phyloP scores from a whole-genome alignment of 305 asterid genomes.

The Solanum hybrid region DNA sequence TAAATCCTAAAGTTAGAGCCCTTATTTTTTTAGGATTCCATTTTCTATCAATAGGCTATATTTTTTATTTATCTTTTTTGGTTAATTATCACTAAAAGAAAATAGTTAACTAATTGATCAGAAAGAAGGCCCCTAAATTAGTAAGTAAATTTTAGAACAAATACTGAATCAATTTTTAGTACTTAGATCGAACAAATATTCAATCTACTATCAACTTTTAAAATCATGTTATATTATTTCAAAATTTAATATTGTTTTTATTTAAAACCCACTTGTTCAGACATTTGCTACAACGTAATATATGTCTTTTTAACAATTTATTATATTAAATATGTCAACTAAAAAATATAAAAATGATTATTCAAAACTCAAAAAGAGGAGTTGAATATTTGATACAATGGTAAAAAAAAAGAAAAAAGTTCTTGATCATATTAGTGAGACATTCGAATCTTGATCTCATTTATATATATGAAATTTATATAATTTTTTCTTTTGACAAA shows the following conservation, averaged over 20 bases:
- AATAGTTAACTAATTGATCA: not conserved
- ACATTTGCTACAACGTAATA: not conserved
- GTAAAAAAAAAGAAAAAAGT: too few species aligned
- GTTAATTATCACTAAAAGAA: not conserved
- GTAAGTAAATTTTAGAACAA: not conserved
- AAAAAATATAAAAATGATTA: not conserved
- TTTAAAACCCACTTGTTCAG: not conserved
- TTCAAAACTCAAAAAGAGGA: not conserved
- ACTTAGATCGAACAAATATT: not conserved
- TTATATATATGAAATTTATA: too few species aligned
- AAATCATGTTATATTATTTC: not conserved
- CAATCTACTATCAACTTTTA: not conserved
- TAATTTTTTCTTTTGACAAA: too few species aligned
- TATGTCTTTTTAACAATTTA: not conserved
- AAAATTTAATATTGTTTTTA: not conserved
- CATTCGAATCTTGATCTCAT: too few species aligned
- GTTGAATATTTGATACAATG: not conserved
- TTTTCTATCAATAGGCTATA: not conserved
- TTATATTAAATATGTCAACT: not conserved
- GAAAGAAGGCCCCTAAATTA: not conserved
- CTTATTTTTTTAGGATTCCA: not conserved
- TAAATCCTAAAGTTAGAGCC: not conserved
- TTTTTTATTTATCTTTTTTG: too few species aligned
- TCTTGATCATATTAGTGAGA: not conserved
- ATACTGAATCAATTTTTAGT: not conserved